phyloP scores from a whole-genome alignment of 2,329 filamentous ascomycete species.

The Aureobasidium subglaciale region DNA sequence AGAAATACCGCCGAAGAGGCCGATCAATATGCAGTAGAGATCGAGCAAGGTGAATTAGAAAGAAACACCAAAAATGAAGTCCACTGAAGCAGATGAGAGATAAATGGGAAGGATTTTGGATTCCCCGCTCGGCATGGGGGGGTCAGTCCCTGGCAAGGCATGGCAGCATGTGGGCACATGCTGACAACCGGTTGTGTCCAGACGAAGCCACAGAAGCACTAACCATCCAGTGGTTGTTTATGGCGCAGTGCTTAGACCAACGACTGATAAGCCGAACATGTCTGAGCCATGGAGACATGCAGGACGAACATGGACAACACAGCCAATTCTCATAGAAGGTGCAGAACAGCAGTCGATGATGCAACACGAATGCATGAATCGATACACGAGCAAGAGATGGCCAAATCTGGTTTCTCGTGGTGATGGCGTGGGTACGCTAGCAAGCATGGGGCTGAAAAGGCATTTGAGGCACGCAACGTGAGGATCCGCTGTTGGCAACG shows the following conservation, averaged over 20 bases:
- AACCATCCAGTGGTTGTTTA: constrained; percentile 6
- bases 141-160: neutral
- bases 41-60: neutral
- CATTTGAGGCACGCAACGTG: neutral
- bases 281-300: neutral
- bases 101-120: neutral
- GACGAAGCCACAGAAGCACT: constrained; percentile 10
- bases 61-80: neutral
- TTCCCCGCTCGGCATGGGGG: neutral
- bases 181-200: neutral
- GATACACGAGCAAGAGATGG: neutral
- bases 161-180: neutral
- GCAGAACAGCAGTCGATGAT: neutral
- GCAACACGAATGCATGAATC: constrained; percentile 3
- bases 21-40: neutral
- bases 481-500: neutral
- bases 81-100: neutral
- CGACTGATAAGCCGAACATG: neutral
- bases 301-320: neutral
- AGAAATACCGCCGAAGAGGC: constrained; percentile 7
- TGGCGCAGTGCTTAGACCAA: neutral
- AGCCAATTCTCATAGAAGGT: neutral
- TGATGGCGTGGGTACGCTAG: neutral
- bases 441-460: constrained; percentile 1
- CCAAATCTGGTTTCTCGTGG: constrained; percentile 2